Evolutionary conservation across 441 rosid species (phyloP), one percentile per base, ranked within the genome.

Genomic region (Aleurites moluccanus): DNA sequence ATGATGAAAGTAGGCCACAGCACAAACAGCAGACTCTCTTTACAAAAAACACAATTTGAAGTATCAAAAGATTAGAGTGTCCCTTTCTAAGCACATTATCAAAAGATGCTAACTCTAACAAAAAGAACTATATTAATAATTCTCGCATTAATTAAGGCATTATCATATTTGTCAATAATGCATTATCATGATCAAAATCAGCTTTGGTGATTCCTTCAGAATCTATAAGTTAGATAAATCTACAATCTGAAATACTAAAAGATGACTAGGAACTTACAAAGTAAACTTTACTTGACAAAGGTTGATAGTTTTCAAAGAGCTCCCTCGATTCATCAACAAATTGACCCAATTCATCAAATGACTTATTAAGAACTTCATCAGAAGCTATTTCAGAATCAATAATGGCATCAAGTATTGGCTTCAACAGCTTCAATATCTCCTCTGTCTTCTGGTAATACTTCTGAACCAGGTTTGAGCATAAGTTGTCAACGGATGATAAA

Each of bases 371-470:
- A 78, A 79, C 75, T 52, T 88, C 97, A 67, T 80, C 75, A 53
- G 86, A 86, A 85, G 90, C 77, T 64, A 88, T 53, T 80, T 89
- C 87, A 80, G 88, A 88, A 75, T 84, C 90, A 79, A 79, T 57
- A 20, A 92, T 78, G 64, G 85, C 84, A 75, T 90, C 87, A 72
- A 96, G 94, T 78, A 96, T 77, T 70, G 93, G 97, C 82, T 86
- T 91, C 80, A 93, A 82, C 78, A 92, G 77, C 84, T 85, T 93
- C 80, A 90, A 74, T 72, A 93, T 85, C 63, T 90, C 96, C 83
- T 91, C 94, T 4, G 85, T 87, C 80, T 84, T 89, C 59, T 77
- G 87, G 85, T 85, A 88, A 76, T 86, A 86, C 80, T 83, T 89
- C 80, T 73, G 79, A 80, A 86, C 86, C 73, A 88, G 94, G 69